phyloP scores from a whole-genome alignment of 2,329 filamentous ascomycete genomes.

The Neofusicoccum ribis region DNA sequence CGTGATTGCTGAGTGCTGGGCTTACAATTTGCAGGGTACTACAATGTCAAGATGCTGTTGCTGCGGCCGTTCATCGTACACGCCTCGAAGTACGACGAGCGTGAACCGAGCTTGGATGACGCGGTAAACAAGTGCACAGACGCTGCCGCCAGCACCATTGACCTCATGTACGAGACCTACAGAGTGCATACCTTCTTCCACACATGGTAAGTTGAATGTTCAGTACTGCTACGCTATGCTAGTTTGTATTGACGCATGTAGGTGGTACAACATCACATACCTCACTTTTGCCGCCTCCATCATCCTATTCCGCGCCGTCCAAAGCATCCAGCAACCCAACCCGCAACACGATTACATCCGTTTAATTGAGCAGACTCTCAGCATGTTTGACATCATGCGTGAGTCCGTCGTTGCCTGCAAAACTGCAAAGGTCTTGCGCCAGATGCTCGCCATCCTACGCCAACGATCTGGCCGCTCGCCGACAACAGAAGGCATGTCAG shows the following conservation, averaged over 20 bases:
- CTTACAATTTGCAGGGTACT: slow-evolving; percentile 27
- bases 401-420: slow-evolving; percentile 43
- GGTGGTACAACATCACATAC: slow-evolving; percentile 48
- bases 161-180: slow-evolving; percentile 43
- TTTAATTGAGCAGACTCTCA: slow-evolving; percentile 39
- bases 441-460: slow-evolving; percentile 17
- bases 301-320: slow-evolving; percentile 36
- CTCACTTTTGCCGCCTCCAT: slow-evolving; percentile 43
- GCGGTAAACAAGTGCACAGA: slow-evolving; percentile 41
- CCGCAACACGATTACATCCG: slow-evolving; percentile 24
- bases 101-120: slow-evolving; percentile 29
- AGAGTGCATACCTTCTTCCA: slow-evolving; percentile 43
- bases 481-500: not conserved
- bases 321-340: slow-evolving; percentile 28
- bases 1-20: too few relatives aligned
- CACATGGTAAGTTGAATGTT: slow-evolving; percentile 36
- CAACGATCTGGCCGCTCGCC: slow-evolving; percentile 5
- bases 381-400: slow-evolving; percentile 45
- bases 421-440: slow-evolving; percentile 30
- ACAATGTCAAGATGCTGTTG: slow-evolving; percentile 44
- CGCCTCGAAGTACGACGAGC: slow-evolving; percentile 26
- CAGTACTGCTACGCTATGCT: not conserved
- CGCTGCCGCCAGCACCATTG: slow-evolving; percentile 42
- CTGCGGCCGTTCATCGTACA: slow-evolving; percentile 40
- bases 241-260: slow-evolving; percentile 18